These are phyloP conservation scores for Penicillium sp. DNA, from an alignment of 2,329 filamentous ascomycete genomes.

Conservation along the genomic window DNA sequence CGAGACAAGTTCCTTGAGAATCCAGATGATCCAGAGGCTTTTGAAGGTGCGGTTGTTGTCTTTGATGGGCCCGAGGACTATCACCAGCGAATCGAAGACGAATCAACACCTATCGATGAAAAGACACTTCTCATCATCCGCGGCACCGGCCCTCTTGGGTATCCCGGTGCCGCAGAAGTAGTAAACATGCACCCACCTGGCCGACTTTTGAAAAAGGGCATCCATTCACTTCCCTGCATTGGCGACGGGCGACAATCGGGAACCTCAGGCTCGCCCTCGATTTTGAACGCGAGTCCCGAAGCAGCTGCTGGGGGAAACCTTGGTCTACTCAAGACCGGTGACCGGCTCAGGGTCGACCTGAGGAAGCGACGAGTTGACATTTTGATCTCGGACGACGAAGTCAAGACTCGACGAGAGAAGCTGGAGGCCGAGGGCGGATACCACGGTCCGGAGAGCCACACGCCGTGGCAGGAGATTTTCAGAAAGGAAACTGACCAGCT, in stretches of 20 bases:
- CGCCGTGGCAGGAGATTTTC: slow-evolving; percentile 52
- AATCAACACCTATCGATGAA: slow-evolving; percentile 35
- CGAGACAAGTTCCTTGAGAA: slow-evolving; percentile 44
- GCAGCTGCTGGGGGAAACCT: slow-evolving; percentile 54
- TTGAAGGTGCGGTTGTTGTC: slow-evolving; percentile 46
- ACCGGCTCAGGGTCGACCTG: slow-evolving; percentile 49
- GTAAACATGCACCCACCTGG: slow-evolving; percentile 52
- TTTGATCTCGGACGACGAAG: slow-evolving; percentile 41
- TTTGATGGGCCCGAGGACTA: slow-evolving; percentile 53
- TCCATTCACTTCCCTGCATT: slow-evolving; percentile 48
- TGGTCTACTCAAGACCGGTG: slow-evolving; percentile 49
- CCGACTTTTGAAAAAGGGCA: slow-evolving; percentile 43
- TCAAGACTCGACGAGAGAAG: slow-evolving; percentile 36
- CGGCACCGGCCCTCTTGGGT: slow-evolving; percentile 48
- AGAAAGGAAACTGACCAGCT: slow-evolving; percentile 44
- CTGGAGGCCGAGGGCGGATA: slow-evolving; percentile 39
- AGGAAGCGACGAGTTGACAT: slow-evolving; percentile 48
- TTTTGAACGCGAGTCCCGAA: slow-evolving; percentile 55
- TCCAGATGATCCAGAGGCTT: slow-evolving; percentile 46
- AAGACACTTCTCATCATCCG: slow-evolving; percentile 49
- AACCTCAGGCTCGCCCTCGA: slow-evolving; percentile 53
- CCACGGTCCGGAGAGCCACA: slow-evolving; percentile 39
- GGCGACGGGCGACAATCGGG: slow-evolving; percentile 55
- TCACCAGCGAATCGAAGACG: slow-evolving; percentile 41
- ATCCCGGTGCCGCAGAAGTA: slow-evolving; percentile 50